Evolutionary conservation across 2,329 filamentous ascomycete genomes (phyloP).

Genomic region (Fusarium domesticum): DNA sequence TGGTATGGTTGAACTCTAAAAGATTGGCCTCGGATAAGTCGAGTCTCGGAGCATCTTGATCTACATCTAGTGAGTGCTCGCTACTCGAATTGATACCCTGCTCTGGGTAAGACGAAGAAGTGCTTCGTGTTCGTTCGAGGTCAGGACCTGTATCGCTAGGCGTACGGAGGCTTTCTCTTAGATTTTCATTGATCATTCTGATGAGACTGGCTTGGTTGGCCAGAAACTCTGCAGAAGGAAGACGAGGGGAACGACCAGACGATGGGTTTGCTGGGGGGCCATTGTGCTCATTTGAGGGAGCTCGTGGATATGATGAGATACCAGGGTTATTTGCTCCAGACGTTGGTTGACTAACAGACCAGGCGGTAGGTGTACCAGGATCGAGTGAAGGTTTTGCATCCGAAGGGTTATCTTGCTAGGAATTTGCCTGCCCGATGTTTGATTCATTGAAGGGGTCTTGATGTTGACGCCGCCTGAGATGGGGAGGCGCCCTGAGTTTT

Average conservation of each 20-base stretch:
- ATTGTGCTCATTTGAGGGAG: background rate
- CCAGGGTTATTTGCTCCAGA: background rate
- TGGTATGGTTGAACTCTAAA: background rate
- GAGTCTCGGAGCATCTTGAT: slow-evolving; percentile 19
- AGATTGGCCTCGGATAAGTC: slow-evolving; percentile 29
- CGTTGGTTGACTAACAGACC: background rate
- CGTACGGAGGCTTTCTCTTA: slow-evolving; percentile 1
- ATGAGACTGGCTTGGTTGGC: slow-evolving; percentile 18
- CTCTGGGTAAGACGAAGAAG: slow-evolving; percentile 34
- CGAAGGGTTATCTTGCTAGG: background rate
- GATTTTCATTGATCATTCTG: slow-evolving; percentile 14
- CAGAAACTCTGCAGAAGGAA: slow-evolving; percentile 10
- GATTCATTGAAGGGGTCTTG: background rate
- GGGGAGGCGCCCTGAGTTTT: background rate
- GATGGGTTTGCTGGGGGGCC: background rate
- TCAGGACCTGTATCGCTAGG: background rate
- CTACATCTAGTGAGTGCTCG: slow-evolving; percentile 30
- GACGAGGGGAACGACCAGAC: background rate
- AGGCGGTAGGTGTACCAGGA: background rate
- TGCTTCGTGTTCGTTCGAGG: slow-evolving; percentile 19
- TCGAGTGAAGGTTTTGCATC: background rate
- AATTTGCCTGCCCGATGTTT: background rate
- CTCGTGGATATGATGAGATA: background rate
- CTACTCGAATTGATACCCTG: slow-evolving; percentile 18
- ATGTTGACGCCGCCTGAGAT: background rate